Evolutionary conservation across 495 filamentous ascomycete genomes (phyloP).

Genomic region (Astrothelium subdiscretum): DNA sequence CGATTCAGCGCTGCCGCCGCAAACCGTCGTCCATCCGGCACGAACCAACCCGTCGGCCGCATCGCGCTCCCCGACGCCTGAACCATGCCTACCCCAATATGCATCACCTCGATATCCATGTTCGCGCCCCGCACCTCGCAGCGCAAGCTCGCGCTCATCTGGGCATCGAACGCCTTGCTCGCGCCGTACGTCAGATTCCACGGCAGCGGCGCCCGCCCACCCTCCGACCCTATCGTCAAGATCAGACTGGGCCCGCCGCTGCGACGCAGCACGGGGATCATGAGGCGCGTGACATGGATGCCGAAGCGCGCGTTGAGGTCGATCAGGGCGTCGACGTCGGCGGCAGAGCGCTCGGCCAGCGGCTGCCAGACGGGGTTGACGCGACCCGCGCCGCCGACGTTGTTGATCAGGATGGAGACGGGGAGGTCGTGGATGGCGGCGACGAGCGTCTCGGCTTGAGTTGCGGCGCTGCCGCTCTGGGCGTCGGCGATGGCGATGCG

Average conservation of each 20-base stretch:
- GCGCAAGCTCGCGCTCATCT: not conserved
- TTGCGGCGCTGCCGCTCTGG: no score
- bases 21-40: not conserved
- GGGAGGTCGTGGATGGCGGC: constrained; percentile 11
- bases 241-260: constrained; percentile 27
- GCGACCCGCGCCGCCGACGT: constrained; percentile 32
- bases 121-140: not conserved
- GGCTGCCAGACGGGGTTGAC: constrained; percentile 16
- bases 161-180: not conserved
- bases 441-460: no score
- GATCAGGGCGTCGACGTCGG: constrained; percentile 11
- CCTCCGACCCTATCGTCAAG: constrained; percentile 33
- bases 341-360: constrained; percentile 10
- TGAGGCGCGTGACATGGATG: constrained; percentile 30
- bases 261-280: constrained; percentile 31
- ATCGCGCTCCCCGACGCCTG: not conserved
- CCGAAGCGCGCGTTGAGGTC: constrained; percentile 21
- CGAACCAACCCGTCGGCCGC: not conserved
- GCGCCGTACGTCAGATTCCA: constrained; percentile 16
- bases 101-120: not conserved
- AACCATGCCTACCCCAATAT: not conserved
- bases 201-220: constrained; percentile 25
- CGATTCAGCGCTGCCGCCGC: not conserved
- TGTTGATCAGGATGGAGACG: constrained; percentile 38
- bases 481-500: no score